Conservation (phyloP, 2,329 filamentous ascomycete genomes). For the Blastomyces emzantsi region DNA sequence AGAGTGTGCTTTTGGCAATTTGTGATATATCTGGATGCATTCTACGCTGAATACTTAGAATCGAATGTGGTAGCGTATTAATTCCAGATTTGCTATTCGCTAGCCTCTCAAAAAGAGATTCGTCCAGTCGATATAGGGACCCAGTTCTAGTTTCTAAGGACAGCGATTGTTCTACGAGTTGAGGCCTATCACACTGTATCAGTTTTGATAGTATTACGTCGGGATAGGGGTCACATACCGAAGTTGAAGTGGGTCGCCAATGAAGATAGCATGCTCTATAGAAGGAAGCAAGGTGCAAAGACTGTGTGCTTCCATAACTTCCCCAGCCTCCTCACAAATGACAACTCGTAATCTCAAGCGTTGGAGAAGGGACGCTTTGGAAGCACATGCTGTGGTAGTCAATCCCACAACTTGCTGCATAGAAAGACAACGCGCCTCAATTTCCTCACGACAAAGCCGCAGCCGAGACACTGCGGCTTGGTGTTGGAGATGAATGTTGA, state of each 20-base stretch:
- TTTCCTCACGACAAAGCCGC: conserved; percentile 8
- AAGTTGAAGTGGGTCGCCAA: conserved; percentile 30
- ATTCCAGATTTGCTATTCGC: conserved; percentile 15
- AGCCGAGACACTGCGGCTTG: conserved; percentile 13
- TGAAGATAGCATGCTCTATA: conserved; percentile 34
- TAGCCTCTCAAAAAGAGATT: conserved; percentile 54
- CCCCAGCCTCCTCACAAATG: conserved; percentile 59
- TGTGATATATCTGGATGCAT: conserved; percentile 27
- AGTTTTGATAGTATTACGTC: conserved; percentile 41
- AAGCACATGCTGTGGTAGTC: conserved; percentile 26
- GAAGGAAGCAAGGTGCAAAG: conserved; percentile 32
- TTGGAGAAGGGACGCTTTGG: conserved; percentile 34
- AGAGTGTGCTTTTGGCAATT: conserved; percentile 21
- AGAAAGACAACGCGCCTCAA: conserved; percentile 19
- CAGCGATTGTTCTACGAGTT: conserved; percentile 35
- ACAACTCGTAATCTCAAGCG: conserved; percentile 34
- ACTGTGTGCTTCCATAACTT: conserved; percentile 56
- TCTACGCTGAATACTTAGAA: conserved; percentile 23
- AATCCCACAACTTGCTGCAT: conserved; percentile 23
- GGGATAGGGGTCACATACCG: conserved; percentile 47
- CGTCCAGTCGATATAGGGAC: conserved; percentile 46
- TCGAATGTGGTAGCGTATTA: conserved; percentile 19
- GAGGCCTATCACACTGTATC: conserved; percentile 43
- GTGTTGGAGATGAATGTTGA: conserved; percentile 19
- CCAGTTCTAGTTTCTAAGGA: conserved; percentile 44